phyloP scores from a whole-genome alignment of 108 stramenopile genomes.

The Chaetoceros tenuissimus region DNA sequence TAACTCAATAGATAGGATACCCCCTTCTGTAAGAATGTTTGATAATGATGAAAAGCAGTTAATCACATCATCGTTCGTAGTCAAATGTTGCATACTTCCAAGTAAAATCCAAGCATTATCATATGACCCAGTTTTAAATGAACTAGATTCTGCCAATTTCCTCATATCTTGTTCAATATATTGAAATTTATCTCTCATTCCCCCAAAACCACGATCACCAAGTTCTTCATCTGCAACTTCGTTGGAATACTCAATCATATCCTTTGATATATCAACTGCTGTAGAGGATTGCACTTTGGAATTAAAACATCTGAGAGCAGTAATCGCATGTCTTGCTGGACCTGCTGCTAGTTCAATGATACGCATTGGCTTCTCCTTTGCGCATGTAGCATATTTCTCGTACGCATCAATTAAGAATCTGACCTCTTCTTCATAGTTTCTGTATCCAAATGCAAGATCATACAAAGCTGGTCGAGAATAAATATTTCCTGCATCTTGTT shows the following conservation, averaged over 20 bases:
- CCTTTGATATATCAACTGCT: conserved; percentile 57
- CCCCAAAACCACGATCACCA: conserved; percentile 18
- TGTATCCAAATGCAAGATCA: conserved; percentile 78
- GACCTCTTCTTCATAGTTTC: conserved; percentile 71
- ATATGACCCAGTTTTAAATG: conserved; percentile 4
- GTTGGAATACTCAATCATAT: conserved; percentile 57
- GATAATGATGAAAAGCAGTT: conserved; percentile 40
- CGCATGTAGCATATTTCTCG: conserved; percentile 11
- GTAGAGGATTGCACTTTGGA: conserved; percentile 15
- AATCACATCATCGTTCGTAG: conserved; percentile 64
- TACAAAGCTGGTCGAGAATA: conserved; percentile 73
- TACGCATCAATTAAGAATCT: conserved; percentile 60
- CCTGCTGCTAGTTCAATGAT: conserved; percentile 76
- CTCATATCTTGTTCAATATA: conserved; percentile 65
- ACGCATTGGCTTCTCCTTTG: conserved; percentile 10
- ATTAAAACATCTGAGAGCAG: conserved; percentile 27
- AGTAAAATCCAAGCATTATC: conserved; percentile 75
- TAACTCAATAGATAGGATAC: conserved; percentile 64
- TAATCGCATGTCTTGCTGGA: conserved; percentile 71
- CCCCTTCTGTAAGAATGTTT: conserved; percentile 26
- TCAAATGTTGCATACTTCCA: conserved; percentile 72
- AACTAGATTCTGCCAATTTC: conserved; percentile 11
- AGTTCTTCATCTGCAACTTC: conserved; percentile 44
- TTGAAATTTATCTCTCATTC: conserved; percentile 29
- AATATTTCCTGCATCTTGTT: conserved; percentile 21